phyloP scores from a whole-genome alignment of 768 basidiomycete genomes.

The Lyophyllum shimeji region DNA sequence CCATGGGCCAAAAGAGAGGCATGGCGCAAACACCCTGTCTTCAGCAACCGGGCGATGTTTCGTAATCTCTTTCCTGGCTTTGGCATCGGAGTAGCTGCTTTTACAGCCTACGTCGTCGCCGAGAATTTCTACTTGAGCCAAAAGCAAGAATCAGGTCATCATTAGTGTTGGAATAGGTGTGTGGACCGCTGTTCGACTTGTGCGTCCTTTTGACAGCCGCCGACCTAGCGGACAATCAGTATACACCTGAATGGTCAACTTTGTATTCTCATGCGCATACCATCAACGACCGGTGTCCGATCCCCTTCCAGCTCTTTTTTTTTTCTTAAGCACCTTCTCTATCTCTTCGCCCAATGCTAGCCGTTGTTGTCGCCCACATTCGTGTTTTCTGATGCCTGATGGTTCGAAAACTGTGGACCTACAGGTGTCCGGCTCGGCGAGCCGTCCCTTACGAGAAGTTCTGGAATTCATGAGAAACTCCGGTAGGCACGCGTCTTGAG shows the following conservation, averaged over 20 bases:
- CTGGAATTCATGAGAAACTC: not conserved
- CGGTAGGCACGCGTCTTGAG: not conserved
- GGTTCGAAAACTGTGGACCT: not conserved
- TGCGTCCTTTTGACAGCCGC: not conserved
- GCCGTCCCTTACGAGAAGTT: not conserved
- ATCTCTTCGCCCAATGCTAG: not conserved
- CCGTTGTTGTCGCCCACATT: not conserved
- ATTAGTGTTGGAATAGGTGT: constrained; percentile 21
- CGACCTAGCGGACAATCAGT: not conserved
- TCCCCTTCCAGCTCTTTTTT: no score
- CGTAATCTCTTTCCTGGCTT: constrained; percentile 92
- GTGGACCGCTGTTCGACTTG: not conserved
- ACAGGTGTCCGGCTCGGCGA: not conserved
- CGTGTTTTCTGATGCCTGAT: not conserved
- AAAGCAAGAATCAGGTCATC: constrained; percentile 21
- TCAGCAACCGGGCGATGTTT: constrained; percentile 85
- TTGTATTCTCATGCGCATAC: not conserved
- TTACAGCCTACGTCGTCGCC: constrained; percentile 85
- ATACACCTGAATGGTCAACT: not conserved
- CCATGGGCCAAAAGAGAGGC: constrained; percentile 94
- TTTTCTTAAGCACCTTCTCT: not conserved
- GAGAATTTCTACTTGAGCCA: constrained; percentile 68
- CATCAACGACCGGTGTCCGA: not conserved
- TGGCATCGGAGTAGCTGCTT: constrained; percentile 89
- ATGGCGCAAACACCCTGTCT: constrained; percentile 90